These are phyloP conservation scores for Metschnikowia anglica DNA, from an alignment of 805 yeast genomes.

Conservation along the genomic window DNA sequence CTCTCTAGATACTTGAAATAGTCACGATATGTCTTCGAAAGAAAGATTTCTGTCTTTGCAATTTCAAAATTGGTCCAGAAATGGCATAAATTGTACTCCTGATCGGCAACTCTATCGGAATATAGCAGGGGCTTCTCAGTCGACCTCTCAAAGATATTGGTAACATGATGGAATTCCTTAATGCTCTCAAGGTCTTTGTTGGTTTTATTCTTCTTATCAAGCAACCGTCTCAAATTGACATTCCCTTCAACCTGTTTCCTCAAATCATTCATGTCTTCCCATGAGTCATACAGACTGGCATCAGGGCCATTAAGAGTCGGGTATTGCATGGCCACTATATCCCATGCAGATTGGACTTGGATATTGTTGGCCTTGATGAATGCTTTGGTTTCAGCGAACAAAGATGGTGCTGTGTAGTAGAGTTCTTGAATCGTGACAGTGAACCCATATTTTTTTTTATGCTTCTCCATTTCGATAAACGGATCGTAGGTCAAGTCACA, in stretches of 20 bases:
- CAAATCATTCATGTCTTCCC: constrained; percentile 24
- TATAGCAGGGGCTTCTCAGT: constrained; percentile 26
- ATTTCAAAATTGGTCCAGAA: constrained; percentile 95
- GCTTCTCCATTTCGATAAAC: constrained; percentile 70
- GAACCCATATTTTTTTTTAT: constrained; percentile 78
- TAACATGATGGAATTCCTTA: constrained; percentile 27
- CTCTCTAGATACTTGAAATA: constrained; percentile 69
- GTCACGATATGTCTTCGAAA: constrained; percentile 58
- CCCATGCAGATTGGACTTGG: constrained; percentile 66
- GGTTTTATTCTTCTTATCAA: constrained; percentile 24
- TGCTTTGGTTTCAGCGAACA: constrained; percentile 70
- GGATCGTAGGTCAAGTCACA: constrained; percentile 95
- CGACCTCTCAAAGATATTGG: constrained; percentile 40
- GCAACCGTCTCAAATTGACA: constrained; percentile 25
- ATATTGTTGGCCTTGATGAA: constrained; percentile 53
- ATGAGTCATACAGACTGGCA: constrained; percentile 23
- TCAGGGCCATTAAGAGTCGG: constrained; percentile 26
- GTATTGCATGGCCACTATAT: constrained; percentile 50
- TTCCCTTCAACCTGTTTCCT: constrained; percentile 29
- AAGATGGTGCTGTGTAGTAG: constrained; percentile 75
- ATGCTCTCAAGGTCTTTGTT: constrained; percentile 22
- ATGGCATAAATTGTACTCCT: constrained; percentile 77
- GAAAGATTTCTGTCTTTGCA: constrained; percentile 76
- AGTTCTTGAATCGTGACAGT: constrained; percentile 77
- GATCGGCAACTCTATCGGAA: constrained; percentile 62